Evolutionary conservation across 2,329 filamentous ascomycete genomes (phyloP).

Genomic region (Hymenoscyphus linearis): DNA sequence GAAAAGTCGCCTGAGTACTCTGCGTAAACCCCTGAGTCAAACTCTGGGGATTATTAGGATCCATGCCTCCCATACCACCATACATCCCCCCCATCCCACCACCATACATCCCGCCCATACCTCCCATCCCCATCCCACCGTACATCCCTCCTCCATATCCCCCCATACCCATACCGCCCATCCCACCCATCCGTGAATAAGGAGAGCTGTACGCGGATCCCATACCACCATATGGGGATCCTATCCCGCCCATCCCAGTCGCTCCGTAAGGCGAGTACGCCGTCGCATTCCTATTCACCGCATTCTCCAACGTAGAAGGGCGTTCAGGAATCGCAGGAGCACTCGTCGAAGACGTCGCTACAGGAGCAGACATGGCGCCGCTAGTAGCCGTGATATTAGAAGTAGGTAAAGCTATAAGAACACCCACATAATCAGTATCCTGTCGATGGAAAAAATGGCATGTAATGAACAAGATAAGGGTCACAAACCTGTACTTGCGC

Average conservation of each 20-base stretch:
- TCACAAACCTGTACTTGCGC: conserved; percentile 29
- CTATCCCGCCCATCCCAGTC: conserved; percentile 33
- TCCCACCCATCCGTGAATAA: conserved; percentile 39
- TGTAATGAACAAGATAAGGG: conserved; percentile 2
- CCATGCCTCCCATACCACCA: conserved; percentile 45
- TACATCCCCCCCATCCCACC: conserved; percentile 43
- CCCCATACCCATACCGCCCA: conserved; percentile 34
- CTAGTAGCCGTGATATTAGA: conserved; percentile 35
- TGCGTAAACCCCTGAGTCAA: conserved; percentile 93
- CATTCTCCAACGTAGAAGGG: conserved; percentile 69
- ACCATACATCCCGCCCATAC: conserved; percentile 35
- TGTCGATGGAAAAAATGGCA: background rate
- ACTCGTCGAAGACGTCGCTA: conserved; percentile 37
- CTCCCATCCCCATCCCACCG: conserved; percentile 33
- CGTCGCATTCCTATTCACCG: conserved; percentile 84
- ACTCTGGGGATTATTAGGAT: conserved; percentile 86
- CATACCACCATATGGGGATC: conserved; percentile 31
- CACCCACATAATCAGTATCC: background rate
- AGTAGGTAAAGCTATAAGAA: conserved; percentile 32
- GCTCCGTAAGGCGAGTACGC: conserved; percentile 65
- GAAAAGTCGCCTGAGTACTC: conserved; percentile 93
- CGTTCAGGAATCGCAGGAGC: conserved; percentile 72
- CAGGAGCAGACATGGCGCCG: conserved; percentile 38
- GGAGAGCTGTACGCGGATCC: conserved; percentile 44
- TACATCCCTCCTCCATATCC: conserved; percentile 36